A percentile compares a stretch with the other conserved stretches of the same genome.
phyloP scores from a whole-genome alignment of 192 early-diverging fungal genomes.

The Backusella tuberculispora region DNA sequence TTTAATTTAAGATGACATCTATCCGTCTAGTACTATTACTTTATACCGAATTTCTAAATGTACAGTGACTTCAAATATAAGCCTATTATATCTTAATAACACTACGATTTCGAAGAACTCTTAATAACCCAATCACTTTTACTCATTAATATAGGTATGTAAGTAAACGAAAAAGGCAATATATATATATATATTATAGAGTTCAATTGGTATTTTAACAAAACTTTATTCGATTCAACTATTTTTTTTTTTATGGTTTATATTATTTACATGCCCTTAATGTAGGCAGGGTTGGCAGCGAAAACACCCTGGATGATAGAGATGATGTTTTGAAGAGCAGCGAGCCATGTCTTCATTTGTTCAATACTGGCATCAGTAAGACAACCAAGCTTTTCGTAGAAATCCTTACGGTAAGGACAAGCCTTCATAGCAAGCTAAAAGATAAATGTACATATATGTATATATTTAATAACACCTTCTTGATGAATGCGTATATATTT shows the following conservation, averaged over 20 bases:
- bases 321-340: conserved; percentile 75
- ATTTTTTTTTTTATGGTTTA: background rate
- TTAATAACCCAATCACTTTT: too few relatives aligned
- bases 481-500: background rate
- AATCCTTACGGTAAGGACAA: conserved; percentile 87
- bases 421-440: conserved; percentile 85
- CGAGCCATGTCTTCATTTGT: conserved; percentile 72
- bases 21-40: too few relatives aligned
- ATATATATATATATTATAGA: too few relatives aligned
- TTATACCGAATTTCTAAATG: too few relatives aligned
- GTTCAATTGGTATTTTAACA: background rate
- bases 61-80: too few relatives aligned
- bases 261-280: conserved; percentile 46
- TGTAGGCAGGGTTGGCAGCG: conserved; percentile 40
- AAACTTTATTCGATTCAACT: background rate
- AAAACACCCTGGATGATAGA: conserved; percentile 66
- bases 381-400: conserved; percentile 84
- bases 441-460: background rate
- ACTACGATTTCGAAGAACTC: too few relatives aligned
- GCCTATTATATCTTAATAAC: too few relatives aligned
- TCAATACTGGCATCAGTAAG: conserved; percentile 59
- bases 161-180: background rate
- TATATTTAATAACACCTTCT: background rate
- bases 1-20: too few relatives aligned
- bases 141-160: too few relatives aligned